Conservation (phyloP, 768 basidiomycete genomes). For the Leccinum uliginosum region DNA sequence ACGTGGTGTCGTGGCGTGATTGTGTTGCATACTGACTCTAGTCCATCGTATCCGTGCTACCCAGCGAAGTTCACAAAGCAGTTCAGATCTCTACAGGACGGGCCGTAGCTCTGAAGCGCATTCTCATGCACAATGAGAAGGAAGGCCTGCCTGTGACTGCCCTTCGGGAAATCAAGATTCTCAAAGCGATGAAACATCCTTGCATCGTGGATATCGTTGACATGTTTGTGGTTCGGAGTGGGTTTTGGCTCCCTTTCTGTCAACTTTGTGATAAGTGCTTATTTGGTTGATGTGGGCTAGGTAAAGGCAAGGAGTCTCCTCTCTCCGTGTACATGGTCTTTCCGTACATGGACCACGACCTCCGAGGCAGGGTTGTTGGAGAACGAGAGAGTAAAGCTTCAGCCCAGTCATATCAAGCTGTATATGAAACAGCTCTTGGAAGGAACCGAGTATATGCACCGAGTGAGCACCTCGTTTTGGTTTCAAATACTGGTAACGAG, state of each 20-base stretch:
- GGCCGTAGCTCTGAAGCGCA: slow-evolving; percentile 86
- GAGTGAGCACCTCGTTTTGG: slow-evolving; percentile 46
- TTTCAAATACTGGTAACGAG: slow-evolving; percentile 5
- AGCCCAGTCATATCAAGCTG: slow-evolving; percentile 84
- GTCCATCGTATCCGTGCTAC: slow-evolving; percentile 1
- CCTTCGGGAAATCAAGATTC: slow-evolving; percentile 92
- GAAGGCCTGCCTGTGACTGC: slow-evolving; percentile 98
- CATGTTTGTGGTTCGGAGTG: slow-evolving; percentile 86
- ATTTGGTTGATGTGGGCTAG: slow-evolving; percentile 7
- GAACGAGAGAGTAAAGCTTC: slow-evolving; percentile 82
- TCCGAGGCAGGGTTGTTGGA: slow-evolving; percentile 92
- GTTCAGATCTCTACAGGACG: slow-evolving; percentile 55
- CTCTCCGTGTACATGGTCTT: slow-evolving; percentile 97
- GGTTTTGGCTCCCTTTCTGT: slow-evolving; percentile 22
- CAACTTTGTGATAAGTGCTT: not conserved
- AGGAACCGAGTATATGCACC: slow-evolving; percentile 94
- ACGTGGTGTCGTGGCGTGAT: slow-evolving; percentile 28
- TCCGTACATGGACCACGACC: slow-evolving; percentile 99
- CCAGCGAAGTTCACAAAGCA: slow-evolving; percentile 89
- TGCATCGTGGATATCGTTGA: slow-evolving; percentile 86
- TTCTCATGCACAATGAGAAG: slow-evolving; percentile 94
- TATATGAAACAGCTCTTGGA: slow-evolving; percentile 97
- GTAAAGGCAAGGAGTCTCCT: slow-evolving; percentile 56
- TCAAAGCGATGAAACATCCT: slow-evolving; percentile 84
- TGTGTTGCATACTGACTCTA: slow-evolving; percentile 6